Percentiles rank a stretch among this genome's conserved stretches.
Conservation (phyloP, 148 eudicot genomes). For the Camellia sinensis region DNA sequence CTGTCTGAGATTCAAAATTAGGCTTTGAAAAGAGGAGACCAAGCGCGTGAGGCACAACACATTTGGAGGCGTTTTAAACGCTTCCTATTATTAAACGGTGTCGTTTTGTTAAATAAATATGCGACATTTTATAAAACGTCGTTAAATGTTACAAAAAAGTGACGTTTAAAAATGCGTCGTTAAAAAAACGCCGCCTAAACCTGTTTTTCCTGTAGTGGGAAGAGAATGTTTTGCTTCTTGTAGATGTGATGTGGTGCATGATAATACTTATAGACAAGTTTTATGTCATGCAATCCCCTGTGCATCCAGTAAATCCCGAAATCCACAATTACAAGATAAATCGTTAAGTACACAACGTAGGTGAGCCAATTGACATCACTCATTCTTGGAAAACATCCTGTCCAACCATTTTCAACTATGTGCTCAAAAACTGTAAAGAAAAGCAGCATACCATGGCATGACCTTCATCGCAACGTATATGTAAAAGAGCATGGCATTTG, state of each 20-base stretch:
- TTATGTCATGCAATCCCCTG: slow-evolving; percentile 72
- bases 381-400: slow-evolving; percentile 56
- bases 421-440: slow-evolving; percentile 59
- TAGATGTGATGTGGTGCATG: slow-evolving; percentile 91
- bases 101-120: no score
- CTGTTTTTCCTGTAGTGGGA: no score
- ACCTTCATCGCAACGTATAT: slow-evolving; percentile 82
- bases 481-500: slow-evolving; percentile 63
- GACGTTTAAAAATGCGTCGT: no score
- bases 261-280: slow-evolving; percentile 74
- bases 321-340: slow-evolving; percentile 63
- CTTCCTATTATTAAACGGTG: no score
- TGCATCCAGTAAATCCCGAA: slow-evolving; percentile 91
- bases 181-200: no score
- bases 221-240: slow-evolving; percentile 91
- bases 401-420: slow-evolving; percentile 70
- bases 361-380: slow-evolving; percentile 49
- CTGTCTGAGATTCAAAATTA: no score
- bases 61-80: no score
- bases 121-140: no score
- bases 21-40: no score
- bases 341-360: slow-evolving; percentile 34
- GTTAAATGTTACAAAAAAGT: no score
- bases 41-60: no score
- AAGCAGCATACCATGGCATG: slow-evolving; percentile 73